Percentiles rank a stretch among this genome's conserved stretches.
phyloP scores from a whole-genome alignment of 2,329 filamentous ascomycete genomes.

The Ophiosphaerella narmari region DNA sequence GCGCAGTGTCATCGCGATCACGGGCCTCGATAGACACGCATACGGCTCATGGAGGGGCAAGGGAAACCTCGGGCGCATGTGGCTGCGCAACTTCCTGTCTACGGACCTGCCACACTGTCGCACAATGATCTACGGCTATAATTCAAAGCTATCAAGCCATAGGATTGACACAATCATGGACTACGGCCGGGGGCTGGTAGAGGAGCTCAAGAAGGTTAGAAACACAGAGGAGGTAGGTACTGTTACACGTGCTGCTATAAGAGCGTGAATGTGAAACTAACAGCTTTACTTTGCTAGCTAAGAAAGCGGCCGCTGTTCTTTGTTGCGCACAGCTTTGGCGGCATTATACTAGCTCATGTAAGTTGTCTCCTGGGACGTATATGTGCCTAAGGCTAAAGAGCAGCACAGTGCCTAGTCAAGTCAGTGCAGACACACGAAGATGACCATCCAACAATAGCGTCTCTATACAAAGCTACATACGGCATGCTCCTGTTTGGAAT shows the following conservation, averaged over 20 bases:
- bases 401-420: neutral
- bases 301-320: neutral
- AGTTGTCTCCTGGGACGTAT: too few relatives aligned
- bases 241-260: too few relatives aligned
- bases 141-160: slow-evolving; percentile 35
- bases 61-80: slow-evolving; percentile 3
- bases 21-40: slow-evolving; percentile 8
- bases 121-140: slow-evolving; percentile 41
- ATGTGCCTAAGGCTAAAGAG: too few relatives aligned
- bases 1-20: slow-evolving; percentile 2
- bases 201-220: slow-evolving; percentile 12
- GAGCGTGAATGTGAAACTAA: too few relatives aligned
- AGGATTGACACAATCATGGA: too few relatives aligned
- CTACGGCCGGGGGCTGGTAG: slow-evolving; percentile 1
- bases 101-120: slow-evolving; percentile 13
- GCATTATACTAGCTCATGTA: neutral
- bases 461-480: slow-evolving; percentile 14
- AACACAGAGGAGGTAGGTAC: slow-evolving; percentile 1
- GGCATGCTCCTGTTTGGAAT: neutral
- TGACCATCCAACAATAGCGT: neutral
- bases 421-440: neutral
- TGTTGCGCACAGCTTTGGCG: neutral
- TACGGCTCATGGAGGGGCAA: slow-evolving; percentile 8
- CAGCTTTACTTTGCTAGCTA: slow-evolving; percentile 4
- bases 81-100: slow-evolving; percentile 12